Base-by-base conservation (phyloP, 352 stramenopile species). In the Albugo laibachii region DNA sequence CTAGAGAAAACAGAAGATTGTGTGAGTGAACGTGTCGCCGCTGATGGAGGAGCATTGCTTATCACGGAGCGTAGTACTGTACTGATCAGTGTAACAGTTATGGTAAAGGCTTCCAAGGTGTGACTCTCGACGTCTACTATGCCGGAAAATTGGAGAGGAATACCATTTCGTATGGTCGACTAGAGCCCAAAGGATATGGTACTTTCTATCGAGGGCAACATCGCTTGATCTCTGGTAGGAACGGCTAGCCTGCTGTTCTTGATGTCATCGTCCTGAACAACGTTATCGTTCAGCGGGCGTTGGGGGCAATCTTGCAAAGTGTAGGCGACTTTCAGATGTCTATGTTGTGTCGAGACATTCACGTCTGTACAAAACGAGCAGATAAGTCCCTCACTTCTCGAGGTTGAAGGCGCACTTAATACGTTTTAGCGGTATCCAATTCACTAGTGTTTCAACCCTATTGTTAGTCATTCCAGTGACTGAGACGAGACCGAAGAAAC, bases 291-390 rank as follows among this genome's bases (percentile, higher is more conserved):
- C 3, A 10, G 3, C 16, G 20, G 3, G 38, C 38, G 20, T 3
- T 43, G 24, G 24, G 24, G 3, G 24, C 24, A 31, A 31, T n/a
- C n/a, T n/a, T n/a, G n/a, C n/a, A 31, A 8, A 31, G 24, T 31
- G 24, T 31, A 31, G 24, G 24, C 3, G 8, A 31, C 24, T 3
- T 24, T 10, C 8, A 10, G 38, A 24, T 24, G 16, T 19, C 38
- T 8, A 8, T 43, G 38, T 24, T 43, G 38, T 8, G 19, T 43
- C 19, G 38, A 24, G 2, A 43, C 38, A 21, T 8, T 43, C 38
- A 43, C 38, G 19, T 10, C 16, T 43, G 8, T 21, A 24, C 42
- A 47, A 47, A 47, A 55, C 15, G 13, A 50, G 11, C 6, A 50
- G 18, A 40, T 50, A 1, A 15, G 35, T 2, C 19, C 18, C 21